These are phyloP conservation scores for Penicillium sp. DNA, from an alignment of 2,329 filamentous ascomycete genomes.

Conservation along the genomic window DNA sequence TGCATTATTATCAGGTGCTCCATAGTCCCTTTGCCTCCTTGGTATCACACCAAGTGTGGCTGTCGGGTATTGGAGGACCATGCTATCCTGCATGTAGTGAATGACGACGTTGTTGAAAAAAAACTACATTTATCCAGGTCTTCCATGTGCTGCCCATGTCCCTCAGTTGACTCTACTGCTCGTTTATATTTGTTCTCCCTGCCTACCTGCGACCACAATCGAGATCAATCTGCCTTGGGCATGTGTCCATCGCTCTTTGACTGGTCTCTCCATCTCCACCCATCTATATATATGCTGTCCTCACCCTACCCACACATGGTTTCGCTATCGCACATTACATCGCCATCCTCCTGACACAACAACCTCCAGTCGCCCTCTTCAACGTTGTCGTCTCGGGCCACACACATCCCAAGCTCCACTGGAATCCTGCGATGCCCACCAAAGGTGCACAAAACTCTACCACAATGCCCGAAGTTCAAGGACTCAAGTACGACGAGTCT, in stretches of 20 bases:
- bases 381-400: not conserved
- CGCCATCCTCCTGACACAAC: not conserved
- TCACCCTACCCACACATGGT: not conserved
- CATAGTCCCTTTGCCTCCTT: slow-evolving; percentile 6
- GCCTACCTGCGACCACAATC: not conserved
- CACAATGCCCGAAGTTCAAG: slow-evolving; percentile 30
- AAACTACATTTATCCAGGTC: slow-evolving; percentile 9
- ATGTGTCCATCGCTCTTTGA: not conserved
- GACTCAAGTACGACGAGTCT: slow-evolving; percentile 34
- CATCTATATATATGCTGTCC: not conserved
- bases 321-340: not conserved
- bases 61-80: slow-evolving; percentile 18
- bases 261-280: not conserved
- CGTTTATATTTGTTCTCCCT: too few species aligned
- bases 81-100: slow-evolving; percentile 5
- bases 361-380: not conserved
- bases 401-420: not conserved
- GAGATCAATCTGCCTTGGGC: not conserved
- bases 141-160: slow-evolving; percentile 3
- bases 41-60: slow-evolving; percentile 14
- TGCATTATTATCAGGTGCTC: slow-evolving; percentile 11
- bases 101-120: slow-evolving; percentile 9
- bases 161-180: slow-evolving; percentile 1
- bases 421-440: slow-evolving; percentile 19
- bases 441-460: slow-evolving; percentile 18